Percentiles rank a stretch among this genome's conserved stretches.
phyloP scores from a whole-genome alignment of 257 asterid genomes.

The Ligustrum vulgare region DNA sequence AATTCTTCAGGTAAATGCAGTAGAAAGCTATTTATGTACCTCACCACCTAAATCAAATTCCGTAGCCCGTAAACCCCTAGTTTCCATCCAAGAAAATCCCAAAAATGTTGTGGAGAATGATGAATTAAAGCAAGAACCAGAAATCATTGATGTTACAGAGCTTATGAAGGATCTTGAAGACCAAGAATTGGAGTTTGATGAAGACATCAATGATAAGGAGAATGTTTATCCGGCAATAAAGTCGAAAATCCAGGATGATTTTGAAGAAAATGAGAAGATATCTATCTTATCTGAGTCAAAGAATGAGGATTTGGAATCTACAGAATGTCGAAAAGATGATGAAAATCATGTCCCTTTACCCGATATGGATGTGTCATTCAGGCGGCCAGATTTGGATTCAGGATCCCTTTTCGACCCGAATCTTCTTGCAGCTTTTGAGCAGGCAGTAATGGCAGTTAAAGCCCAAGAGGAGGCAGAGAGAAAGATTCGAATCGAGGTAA shows the following conservation, averaged over 20 bases:
- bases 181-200: slow-evolving; percentile 40
- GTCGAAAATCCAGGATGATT: not conserved
- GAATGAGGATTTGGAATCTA: slow-evolving; percentile 28
- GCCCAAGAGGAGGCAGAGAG: slow-evolving; percentile 54
- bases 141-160: slow-evolving; percentile 59
- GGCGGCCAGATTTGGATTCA: slow-evolving; percentile 69
- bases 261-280: slow-evolving; percentile 12
- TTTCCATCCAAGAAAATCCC: slow-evolving; percentile 36
- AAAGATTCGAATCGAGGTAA: slow-evolving; percentile 32
- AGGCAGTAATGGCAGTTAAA: slow-evolving; percentile 63
- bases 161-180: slow-evolving; percentile 77
- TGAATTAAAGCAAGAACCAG: slow-evolving; percentile 46
- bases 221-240: slow-evolving; percentile 38
- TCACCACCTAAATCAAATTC: slow-evolving; percentile 35
- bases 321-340: slow-evolving; percentile 13
- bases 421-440: slow-evolving; percentile 70
- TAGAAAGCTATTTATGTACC: slow-evolving; percentile 46
- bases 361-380: slow-evolving; percentile 46
- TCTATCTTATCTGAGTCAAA: slow-evolving; percentile 2
- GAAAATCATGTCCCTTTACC: slow-evolving; percentile 27
- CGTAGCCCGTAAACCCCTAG: slow-evolving; percentile 33
- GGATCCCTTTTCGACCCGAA: slow-evolving; percentile 69
- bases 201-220: slow-evolving; percentile 55
- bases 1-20: slow-evolving; percentile 58
- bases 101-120: slow-evolving; percentile 23